phyloP scores from a whole-genome alignment of 2,329 filamentous ascomycete species.

The Elsinoe australis region DNA sequence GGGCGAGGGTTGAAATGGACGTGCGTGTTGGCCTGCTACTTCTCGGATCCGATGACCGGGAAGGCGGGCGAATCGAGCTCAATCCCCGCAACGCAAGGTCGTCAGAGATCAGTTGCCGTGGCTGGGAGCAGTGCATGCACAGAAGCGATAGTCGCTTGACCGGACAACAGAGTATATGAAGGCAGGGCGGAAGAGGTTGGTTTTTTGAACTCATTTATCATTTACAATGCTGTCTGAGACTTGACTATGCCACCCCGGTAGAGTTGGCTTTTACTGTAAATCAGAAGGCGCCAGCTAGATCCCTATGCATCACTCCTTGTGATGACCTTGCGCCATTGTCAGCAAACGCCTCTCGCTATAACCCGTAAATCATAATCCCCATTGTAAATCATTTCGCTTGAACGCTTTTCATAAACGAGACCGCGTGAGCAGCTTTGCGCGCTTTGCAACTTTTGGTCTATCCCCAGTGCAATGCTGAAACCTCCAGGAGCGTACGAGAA shows the following conservation, averaged over 20 bases:
- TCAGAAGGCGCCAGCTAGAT: too few relatives aligned
- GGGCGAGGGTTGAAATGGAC: too few relatives aligned
- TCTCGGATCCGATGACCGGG: too few relatives aligned
- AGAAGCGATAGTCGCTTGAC: too few relatives aligned
- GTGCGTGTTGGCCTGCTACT: neutral
- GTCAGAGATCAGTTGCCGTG: too few relatives aligned
- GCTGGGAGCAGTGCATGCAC: too few relatives aligned
- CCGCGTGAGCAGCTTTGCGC: neutral
- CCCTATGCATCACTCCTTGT: conserved; percentile 4
- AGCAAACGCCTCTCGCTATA: neutral
- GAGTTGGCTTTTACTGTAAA: too few relatives aligned
- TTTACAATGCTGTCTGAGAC: too few relatives aligned
- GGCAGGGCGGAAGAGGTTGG: neutral
- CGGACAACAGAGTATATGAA: neutral
- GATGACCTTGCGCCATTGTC: neutral
- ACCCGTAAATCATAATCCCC: neutral
- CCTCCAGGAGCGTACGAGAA: neutral
- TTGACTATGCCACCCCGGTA: too few relatives aligned
- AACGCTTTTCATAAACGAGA: conserved; percentile 11
- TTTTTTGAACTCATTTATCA: neutral
- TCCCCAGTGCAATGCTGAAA: conserved; percentile 2
- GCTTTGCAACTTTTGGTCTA: neutral
- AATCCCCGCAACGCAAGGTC: too few relatives aligned
- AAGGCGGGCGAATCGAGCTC: too few relatives aligned
- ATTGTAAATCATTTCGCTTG: conserved; percentile 14